Evolutionary conservation across 2,329 filamentous ascomycete genomes (phyloP).

Genomic region (Exophiala sp.): DNA sequence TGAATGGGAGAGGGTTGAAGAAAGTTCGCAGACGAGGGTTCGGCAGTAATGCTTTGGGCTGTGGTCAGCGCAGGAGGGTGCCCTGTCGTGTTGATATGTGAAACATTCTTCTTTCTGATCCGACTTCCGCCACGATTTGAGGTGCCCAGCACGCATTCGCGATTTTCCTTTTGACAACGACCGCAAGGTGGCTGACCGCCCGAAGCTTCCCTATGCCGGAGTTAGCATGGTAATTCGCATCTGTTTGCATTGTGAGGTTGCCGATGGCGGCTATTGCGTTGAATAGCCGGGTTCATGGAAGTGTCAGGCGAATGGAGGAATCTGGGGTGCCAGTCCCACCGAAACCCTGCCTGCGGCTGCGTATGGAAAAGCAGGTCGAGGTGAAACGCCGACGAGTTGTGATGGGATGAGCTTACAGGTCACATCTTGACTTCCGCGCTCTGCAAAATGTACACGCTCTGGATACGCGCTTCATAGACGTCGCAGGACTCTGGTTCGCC

Average conservation of each 20-base stretch:
- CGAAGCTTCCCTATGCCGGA: conserved; percentile 42
- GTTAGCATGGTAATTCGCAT: conserved; percentile 8
- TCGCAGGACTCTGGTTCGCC: conserved; percentile 22
- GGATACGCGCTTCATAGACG: conserved; percentile 43
- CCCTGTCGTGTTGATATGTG: conserved; percentile 7
- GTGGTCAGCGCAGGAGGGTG: conserved; percentile 12
- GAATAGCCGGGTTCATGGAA: conserved; percentile 12
- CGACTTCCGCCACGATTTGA: conserved; percentile 59
- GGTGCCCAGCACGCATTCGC: conserved; percentile 57
- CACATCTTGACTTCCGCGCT: conserved; percentile 50
- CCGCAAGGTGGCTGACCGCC: conserved; percentile 52
- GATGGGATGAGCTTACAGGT: conserved; percentile 42
- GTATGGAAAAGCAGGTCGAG: conserved; percentile 5
- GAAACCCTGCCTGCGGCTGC: neutral
- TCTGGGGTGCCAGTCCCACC: neutral
- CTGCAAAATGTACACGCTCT: conserved; percentile 49
- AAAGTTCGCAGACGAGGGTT: conserved; percentile 7
- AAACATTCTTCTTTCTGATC: conserved; percentile 50
- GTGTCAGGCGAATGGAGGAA: conserved; percentile 1
- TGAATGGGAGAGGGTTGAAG: conserved; percentile 14
- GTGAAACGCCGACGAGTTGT: neutral
- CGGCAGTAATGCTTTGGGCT: neutral
- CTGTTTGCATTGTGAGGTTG: conserved; percentile 2
- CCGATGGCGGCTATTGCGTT: conserved; percentile 17
- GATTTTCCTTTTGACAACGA: conserved; percentile 55